Conservation (phyloP, 345 rosid species). For the Pelargonium nanum region DNA sequence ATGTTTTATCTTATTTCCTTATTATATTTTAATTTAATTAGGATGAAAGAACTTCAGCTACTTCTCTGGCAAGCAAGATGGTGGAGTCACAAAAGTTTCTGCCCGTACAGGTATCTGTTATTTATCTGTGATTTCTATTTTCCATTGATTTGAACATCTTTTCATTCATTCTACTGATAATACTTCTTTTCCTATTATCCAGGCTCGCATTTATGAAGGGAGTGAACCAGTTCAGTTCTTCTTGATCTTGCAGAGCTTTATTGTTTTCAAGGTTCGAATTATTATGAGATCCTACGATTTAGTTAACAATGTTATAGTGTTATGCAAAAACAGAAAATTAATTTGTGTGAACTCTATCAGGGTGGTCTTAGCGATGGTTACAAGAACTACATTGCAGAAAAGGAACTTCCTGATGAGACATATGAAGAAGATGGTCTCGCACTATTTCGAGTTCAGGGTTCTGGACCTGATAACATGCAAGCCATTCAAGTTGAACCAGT, state of each 20-base stretch:
- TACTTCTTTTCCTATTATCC: slow-evolving; percentile 13
- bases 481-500: slow-evolving; percentile 94
- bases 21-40: slow-evolving; percentile 13
- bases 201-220: slow-evolving; percentile 92
- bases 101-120: slow-evolving; percentile 58
- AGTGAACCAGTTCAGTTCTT: slow-evolving; percentile 85
- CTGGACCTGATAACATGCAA: slow-evolving; percentile 99
- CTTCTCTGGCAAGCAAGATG: slow-evolving; percentile 73
- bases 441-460: slow-evolving; percentile 78
- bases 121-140: not conserved
- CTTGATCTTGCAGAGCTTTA: slow-evolving; percentile 79
- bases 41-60: slow-evolving; percentile 82
- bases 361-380: slow-evolving; percentile 88
- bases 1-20: too few relatives aligned
- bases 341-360: slow-evolving; percentile 24
- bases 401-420: slow-evolving; percentile 67
- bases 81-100: slow-evolving; percentile 78
- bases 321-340: not conserved
- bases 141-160: not conserved
- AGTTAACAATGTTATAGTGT: not conserved
- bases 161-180: slow-evolving; percentile 13
- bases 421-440: slow-evolving; percentile 75
- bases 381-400: slow-evolving; percentile 64
- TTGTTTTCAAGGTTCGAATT: slow-evolving; percentile 69
- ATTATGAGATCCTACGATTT: slow-evolving; percentile 1